A percentile compares a stretch with the other conserved stretches of the same genome.
Evolutionary conservation across 371 early-diverging fungal genomes (phyloP).

Genomic region (Rhizopus delemar): DNA sequence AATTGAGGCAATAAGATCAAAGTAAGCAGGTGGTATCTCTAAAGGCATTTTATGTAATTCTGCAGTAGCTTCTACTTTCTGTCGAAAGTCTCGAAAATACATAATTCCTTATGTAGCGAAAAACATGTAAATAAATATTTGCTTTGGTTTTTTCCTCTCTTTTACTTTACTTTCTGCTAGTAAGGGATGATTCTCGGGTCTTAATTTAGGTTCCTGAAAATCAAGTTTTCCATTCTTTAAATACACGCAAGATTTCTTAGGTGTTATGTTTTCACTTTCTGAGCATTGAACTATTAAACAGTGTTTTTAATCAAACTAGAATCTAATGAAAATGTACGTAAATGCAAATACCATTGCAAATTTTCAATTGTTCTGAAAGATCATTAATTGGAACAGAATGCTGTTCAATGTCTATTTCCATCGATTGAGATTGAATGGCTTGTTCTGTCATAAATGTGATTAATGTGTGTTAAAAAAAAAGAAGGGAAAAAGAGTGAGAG

Average conservation of each 20-base stretch:
- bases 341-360: slow-evolving; percentile 3
- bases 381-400: slow-evolving; percentile 1
- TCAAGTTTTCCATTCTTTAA: slow-evolving; percentile 46
- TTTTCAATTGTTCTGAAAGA: slow-evolving; percentile 13
- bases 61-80: slow-evolving; percentile 16
- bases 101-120: slow-evolving; percentile 27
- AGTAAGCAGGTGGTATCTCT: slow-evolving; percentile 28
- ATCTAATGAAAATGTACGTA: too few relatives aligned
- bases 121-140: not conserved
- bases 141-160: not conserved
- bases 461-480: too few relatives aligned
- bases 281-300: not conserved
- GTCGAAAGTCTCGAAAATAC: slow-evolving; percentile 32
- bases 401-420: not conserved
- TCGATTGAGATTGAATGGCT: not conserved
- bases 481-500: too few relatives aligned
- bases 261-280: not conserved
- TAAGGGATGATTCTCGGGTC: slow-evolving; percentile 34
- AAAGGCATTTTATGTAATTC: slow-evolving; percentile 6
- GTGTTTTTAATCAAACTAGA: too few relatives aligned
- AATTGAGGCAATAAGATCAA: slow-evolving; percentile 33
- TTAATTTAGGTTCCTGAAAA: slow-evolving; percentile 35
- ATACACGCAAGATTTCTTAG: slow-evolving; percentile 15
- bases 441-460: not conserved
- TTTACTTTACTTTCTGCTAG: slow-evolving; percentile 25